Evolutionary conservation across 768 basidiomycete genomes (phyloP).

Genomic region (Phanerodontia chrysosporium): DNA sequence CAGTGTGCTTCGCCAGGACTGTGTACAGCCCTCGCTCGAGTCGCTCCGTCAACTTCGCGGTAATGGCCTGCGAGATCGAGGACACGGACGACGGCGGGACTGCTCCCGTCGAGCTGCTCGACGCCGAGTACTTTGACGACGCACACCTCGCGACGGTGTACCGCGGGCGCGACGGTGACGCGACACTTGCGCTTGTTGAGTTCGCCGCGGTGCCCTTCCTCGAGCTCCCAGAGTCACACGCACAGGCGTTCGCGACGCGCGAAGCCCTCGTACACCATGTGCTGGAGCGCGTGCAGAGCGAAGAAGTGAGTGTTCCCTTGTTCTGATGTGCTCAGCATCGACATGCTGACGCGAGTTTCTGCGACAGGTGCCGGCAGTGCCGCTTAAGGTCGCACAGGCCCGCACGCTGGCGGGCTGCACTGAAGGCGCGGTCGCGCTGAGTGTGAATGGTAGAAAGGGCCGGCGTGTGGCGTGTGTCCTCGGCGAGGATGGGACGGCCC

Average conservation of each 20-base stretch:
- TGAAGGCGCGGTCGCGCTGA: constrained; percentile 50
- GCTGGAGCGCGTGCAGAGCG: constrained; percentile 51
- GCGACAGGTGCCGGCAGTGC: constrained; percentile 45
- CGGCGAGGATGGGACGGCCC: constrained; percentile 52
- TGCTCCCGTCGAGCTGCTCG: constrained; percentile 45
- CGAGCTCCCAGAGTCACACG: not conserved
- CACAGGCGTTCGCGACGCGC: constrained; percentile 30
- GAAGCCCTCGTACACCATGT: constrained; percentile 64
- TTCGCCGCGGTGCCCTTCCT: not conserved
- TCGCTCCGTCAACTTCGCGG: not conserved
- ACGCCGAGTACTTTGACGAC: constrained; percentile 79
- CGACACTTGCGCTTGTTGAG: constrained; percentile 36
- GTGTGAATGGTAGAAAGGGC: constrained; percentile 71
- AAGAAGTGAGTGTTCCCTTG: constrained; percentile 53
- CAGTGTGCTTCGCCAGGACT: not conserved
- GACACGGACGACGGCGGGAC: not conserved
- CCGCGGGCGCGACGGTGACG: constrained; percentile 44
- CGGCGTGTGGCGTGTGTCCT: constrained; percentile 75
- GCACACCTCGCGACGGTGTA: constrained; percentile 62
- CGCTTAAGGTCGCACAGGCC: constrained; percentile 51
- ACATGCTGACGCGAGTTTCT: not conserved
- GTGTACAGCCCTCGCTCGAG: not conserved
- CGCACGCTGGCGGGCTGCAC: constrained; percentile 52
- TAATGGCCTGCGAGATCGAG: not conserved
- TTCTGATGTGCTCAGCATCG: too few relatives aligned